A percentile compares a stretch with the other conserved stretches of the same genome.
Evolutionary conservation across 2,329 filamentous ascomycete species (phyloP).

Genomic region (Cladorrhinum sp.): DNA sequence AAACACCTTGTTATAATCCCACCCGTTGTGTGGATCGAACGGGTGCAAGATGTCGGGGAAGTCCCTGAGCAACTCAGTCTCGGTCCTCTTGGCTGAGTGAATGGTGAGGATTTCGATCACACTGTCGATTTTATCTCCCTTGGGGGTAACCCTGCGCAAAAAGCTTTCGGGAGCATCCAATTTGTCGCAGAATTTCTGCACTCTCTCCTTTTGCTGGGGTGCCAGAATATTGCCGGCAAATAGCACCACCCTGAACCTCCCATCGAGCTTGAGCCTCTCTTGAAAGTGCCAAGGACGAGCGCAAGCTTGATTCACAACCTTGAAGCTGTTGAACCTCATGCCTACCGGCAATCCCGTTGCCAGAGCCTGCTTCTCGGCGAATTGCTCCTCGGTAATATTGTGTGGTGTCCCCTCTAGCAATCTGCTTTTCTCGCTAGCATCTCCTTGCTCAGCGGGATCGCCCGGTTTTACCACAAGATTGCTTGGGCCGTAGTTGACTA

Average conservation of each 20-base stretch:
- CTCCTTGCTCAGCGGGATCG: slow-evolving; percentile 41
- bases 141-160: slow-evolving; percentile 36
- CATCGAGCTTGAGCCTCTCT: slow-evolving; percentile 52
- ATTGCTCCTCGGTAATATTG: not conserved
- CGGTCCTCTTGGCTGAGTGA: slow-evolving; percentile 50
- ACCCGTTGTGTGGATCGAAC: slow-evolving; percentile 46
- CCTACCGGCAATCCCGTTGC: slow-evolving; percentile 47
- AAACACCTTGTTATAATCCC: slow-evolving; percentile 56
- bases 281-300: slow-evolving; percentile 57
- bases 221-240: slow-evolving; percentile 58
- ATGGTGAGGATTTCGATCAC: slow-evolving; percentile 60
- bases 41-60: slow-evolving; percentile 49
- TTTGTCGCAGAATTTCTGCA: slow-evolving; percentile 46
- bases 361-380: slow-evolving; percentile 36
- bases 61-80: slow-evolving; percentile 47
- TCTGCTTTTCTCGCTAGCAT: slow-evolving; percentile 43
- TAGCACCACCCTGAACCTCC: slow-evolving; percentile 56
- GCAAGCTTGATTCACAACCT: slow-evolving; percentile 60
- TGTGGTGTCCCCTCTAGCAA: slow-evolving; percentile 9
- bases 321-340: slow-evolving; percentile 57
- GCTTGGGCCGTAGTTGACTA: slow-evolving; percentile 57
- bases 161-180: slow-evolving; percentile 39
- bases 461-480: slow-evolving; percentile 54
- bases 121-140: slow-evolving; percentile 21
- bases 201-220: slow-evolving; percentile 40